Evolutionary conservation across 2,329 filamentous ascomycete genomes (phyloP), one percentile per base, ranked within the genome.

Genomic region (Diaporthe aspalathi): DNA sequence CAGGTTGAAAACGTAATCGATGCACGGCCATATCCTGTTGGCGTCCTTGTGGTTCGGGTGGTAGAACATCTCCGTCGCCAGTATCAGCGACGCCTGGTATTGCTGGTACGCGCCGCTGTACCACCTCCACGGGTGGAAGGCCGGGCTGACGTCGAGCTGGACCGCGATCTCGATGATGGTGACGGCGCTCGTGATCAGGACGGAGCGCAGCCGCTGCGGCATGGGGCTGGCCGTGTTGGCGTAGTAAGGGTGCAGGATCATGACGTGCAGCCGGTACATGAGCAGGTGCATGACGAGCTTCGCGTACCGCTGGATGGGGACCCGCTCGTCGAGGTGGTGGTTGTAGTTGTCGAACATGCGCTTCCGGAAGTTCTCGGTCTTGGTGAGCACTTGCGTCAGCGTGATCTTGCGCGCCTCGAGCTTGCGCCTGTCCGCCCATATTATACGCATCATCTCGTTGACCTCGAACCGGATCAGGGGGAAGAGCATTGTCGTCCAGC

Each of bases 31-130:
- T 71, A 94, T 92, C 11, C 92, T 87, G 29, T 88, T 85, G 2
- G 89, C 89, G 72, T 92, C 86, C 65, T 84, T 84, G 60, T 86
- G 84, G 67, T 86, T 81, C 0, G 89, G 88, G 50, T 86, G 84
- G 57, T 87, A 86, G 77, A 90, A 92, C 5, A 93, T 81, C 77
- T 94, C 92, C 27, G 89, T 87, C 8, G 93, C 84, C 27, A 95
- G 83, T 1, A 94, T 84, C 40, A 94, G 84, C 0, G 92, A 91
- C 5, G 88, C 86, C 76, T 94, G 92, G 78, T 91, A 93, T 77
- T 94, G 92, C 73, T 93, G 90, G 74, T 92, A 88, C 7, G 92
- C 91, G 5, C 92, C 91, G 16, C 83, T 77, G 75, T 94, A 94
- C 93, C 93, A 94, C 1, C 84, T 80, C 91, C 92, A 94, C 1